phyloP scores from a whole-genome alignment of 371 early-diverging fungal species.

The Umbelopsis sp. region DNA sequence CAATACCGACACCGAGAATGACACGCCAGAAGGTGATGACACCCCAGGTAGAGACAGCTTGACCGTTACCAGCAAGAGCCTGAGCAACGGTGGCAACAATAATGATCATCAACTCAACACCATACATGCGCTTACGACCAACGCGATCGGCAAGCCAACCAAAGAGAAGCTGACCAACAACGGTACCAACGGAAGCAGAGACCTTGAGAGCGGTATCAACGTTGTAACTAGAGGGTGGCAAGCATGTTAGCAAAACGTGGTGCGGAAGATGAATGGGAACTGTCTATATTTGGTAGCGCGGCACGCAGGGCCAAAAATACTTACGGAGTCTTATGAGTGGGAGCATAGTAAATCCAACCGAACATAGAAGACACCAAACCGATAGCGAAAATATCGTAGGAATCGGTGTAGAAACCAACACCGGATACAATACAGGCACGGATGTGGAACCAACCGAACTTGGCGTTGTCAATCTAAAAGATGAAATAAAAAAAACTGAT shows the following conservation, averaged over 20 bases:
- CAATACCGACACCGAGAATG: conserved; percentile 80
- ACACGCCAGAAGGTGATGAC: conserved; percentile 79
- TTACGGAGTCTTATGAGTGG: conserved; percentile 19
- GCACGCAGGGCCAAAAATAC: not conserved
- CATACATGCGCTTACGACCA: conserved; percentile 85
- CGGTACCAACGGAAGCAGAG: conserved; percentile 74
- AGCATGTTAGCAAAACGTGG: too few relatives aligned
- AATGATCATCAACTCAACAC: conserved; percentile 81
- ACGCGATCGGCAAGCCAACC: conserved; percentile 79
- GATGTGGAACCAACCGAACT: conserved; percentile 82
- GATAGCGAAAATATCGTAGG: conserved; percentile 89
- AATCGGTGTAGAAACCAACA: conserved; percentile 88
- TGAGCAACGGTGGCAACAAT: conserved; percentile 77
- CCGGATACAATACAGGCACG: conserved; percentile 87
- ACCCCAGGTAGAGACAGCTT: conserved; percentile 62
- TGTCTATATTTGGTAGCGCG: too few relatives aligned
- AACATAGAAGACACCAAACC: conserved; percentile 81
- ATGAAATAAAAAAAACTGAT: not conserved
- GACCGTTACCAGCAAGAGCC: conserved; percentile 64
- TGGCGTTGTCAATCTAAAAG: conserved; percentile 52
- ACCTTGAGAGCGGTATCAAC: conserved; percentile 76
- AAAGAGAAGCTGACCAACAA: conserved; percentile 80
- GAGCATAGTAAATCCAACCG: conserved; percentile 59
- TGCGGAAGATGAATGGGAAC: too few relatives aligned
- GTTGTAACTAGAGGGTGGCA: conserved; percentile 39